Evolutionary conservation across 1,284 basidiomycete species (phyloP).

Genomic region (Ceratobasidium sp.): DNA sequence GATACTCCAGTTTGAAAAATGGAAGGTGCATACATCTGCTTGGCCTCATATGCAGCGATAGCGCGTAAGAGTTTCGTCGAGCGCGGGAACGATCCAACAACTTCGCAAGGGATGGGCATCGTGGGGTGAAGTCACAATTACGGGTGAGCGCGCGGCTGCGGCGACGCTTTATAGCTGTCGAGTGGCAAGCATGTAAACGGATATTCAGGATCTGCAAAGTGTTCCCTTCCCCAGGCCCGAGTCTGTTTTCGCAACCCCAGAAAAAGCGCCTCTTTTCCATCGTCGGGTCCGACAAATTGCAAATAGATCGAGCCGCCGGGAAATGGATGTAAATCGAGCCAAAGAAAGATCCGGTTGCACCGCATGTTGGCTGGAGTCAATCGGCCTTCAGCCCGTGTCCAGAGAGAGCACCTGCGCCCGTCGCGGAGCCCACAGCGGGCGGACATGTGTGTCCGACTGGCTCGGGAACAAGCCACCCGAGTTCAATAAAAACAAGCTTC

Average conservation of each 20-base stretch:
- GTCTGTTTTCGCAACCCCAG: not conserved
- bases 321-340: not conserved
- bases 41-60: conserved; percentile 43
- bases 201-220: not conserved
- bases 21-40: conserved; percentile 36
- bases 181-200: not conserved
- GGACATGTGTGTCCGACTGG: not conserved
- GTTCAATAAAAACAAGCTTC: not conserved
- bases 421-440: too few relatives aligned
- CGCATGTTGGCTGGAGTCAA: too few relatives aligned
- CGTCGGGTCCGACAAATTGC: conserved; percentile 2
- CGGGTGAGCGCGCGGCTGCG: not conserved
- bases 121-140: not conserved
- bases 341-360: too few relatives aligned
- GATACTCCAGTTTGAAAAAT: not conserved
- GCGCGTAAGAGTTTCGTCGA: conserved; percentile 43
- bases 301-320: not conserved
- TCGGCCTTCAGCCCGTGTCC: too few relatives aligned
- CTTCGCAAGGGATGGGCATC: conserved; percentile 38
- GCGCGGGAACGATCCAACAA: conserved; percentile 39
- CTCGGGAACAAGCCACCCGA: not conserved
- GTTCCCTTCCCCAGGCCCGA: not conserved
- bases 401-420: too few relatives aligned
- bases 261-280: not conserved
- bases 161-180: not conserved